Evolutionary conservation across 805 yeast species (phyloP).

Genomic region (Starmerella sirachaensis): DNA sequence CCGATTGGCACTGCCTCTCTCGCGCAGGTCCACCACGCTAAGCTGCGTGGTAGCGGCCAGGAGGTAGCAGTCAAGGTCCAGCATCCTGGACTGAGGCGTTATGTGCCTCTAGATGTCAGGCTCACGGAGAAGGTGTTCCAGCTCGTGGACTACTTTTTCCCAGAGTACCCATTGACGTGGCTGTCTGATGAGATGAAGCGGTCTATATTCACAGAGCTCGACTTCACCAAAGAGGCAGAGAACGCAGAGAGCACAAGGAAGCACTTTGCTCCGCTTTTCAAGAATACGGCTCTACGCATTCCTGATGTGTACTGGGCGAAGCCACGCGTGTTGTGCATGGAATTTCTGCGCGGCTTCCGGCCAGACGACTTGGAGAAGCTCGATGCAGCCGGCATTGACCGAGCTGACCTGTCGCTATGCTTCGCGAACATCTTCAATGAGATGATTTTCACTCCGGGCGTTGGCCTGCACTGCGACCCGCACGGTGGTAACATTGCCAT

Average conservation of each 20-base stretch:
- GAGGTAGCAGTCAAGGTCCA: conserved; percentile 90
- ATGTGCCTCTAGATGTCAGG: conserved; percentile 80
- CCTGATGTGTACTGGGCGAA: conserved; percentile 61
- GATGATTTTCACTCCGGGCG: conserved; percentile 90
- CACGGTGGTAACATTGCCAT: conserved; percentile 96
- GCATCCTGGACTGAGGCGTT: conserved; percentile 76
- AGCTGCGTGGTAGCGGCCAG: conserved; percentile 41
- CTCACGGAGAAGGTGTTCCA: conserved; percentile 66
- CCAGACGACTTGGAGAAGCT: conserved; percentile 64
- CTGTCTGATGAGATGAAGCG: conserved; percentile 83
- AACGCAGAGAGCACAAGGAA: conserved; percentile 62
- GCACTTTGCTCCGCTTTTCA: conserved; percentile 47
- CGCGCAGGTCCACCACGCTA: conserved; percentile 89
- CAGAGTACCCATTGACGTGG: conserved; percentile 91
- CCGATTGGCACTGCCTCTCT: conserved; percentile 95
- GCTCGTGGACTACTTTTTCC: conserved; percentile 66
- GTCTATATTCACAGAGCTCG: conserved; percentile 82
- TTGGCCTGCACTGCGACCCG: conserved; percentile 93
- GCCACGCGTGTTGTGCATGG: conserved; percentile 74
- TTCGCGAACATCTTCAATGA: conserved; percentile 81
- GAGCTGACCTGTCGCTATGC: conserved; percentile 72
- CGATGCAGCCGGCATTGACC: conserved; percentile 49
- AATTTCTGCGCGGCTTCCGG: conserved; percentile 68
- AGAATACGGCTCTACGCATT: conserved; percentile 62
- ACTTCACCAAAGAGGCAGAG: conserved; percentile 74